A percentile compares a stretch with the other conserved stretches of the same genome.
phyloP scores from a whole-genome alignment of 2,329 filamentous ascomycete genomes.

The Phyllosticta citrichinensis region DNA sequence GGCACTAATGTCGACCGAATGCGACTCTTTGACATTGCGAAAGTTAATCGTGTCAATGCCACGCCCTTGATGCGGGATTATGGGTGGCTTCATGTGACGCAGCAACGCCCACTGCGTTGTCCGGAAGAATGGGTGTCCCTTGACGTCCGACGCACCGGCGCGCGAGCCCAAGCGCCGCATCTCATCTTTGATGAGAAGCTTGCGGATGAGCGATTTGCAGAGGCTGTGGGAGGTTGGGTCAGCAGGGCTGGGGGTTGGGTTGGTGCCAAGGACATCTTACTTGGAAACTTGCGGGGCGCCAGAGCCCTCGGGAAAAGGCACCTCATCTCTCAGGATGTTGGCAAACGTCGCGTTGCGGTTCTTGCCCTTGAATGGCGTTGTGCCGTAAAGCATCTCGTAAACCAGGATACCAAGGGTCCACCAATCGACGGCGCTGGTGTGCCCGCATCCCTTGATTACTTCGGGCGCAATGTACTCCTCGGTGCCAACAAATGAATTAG shows the following conservation, averaged over 20 bases:
- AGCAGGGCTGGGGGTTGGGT: background rate
- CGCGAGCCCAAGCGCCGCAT: constrained; percentile 85
- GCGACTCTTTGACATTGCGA: constrained; percentile 93
- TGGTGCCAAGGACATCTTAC: constrained; percentile 46
- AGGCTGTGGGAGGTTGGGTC: constrained; percentile 45
- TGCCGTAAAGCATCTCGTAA: constrained; percentile 98
- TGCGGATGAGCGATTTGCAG: constrained; percentile 93
- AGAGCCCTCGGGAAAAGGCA: constrained; percentile 85
- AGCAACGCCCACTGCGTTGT: constrained; percentile 94
- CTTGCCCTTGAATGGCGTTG: constrained; percentile 98
- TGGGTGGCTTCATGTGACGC: constrained; percentile 94
- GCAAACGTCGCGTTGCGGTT: constrained; percentile 97
- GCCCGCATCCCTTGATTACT: constrained; percentile 96
- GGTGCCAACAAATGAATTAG: constrained; percentile 96
- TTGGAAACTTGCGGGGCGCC: constrained; percentile 80
- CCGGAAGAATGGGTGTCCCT: constrained; percentile 90
- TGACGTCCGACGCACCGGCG: constrained; percentile 93
- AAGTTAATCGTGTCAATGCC: constrained; percentile 95
- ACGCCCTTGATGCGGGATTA: constrained; percentile 82
- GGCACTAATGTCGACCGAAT: constrained; percentile 70
- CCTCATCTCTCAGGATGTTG: constrained; percentile 91
- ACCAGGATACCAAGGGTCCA: constrained; percentile 97
- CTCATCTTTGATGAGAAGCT: constrained; percentile 96
- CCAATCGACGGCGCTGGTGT: constrained; percentile 98
- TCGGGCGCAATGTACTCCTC: constrained; percentile 99